Evolutionary conservation across 2,329 filamentous ascomycete genomes (phyloP).

Genomic region (Pseudogymnoascus sp.): DNA sequence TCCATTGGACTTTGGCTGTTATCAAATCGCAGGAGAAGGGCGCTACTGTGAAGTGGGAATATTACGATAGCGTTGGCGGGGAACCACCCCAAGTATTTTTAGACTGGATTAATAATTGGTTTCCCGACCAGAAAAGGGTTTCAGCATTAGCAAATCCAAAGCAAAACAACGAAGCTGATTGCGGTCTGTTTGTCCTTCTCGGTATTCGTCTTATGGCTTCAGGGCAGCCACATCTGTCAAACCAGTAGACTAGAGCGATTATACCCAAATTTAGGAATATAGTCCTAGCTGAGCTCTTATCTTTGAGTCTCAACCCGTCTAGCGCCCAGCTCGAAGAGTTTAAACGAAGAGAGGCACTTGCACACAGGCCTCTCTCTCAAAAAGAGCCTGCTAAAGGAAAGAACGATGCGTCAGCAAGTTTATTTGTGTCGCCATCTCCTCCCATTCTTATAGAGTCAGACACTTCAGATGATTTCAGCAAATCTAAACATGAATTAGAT

Average conservation of each 20-base stretch:
- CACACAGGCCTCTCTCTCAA: neutral
- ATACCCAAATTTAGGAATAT: slow-evolving; percentile 14
- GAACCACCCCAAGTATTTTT: slow-evolving; percentile 4
- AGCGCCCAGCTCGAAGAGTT: slow-evolving; percentile 11
- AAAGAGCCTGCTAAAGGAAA: neutral
- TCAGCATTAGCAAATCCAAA: slow-evolving; percentile 3
- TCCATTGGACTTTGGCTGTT: slow-evolving; percentile 14
- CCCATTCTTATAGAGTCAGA: neutral
- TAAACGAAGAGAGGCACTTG: slow-evolving; percentile 9
- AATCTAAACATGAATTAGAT: neutral
- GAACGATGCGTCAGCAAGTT: neutral
- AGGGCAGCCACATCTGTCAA: slow-evolving; percentile 11
- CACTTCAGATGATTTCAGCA: neutral
- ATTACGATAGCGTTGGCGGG: slow-evolving; percentile 13
- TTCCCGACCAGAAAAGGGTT: neutral
- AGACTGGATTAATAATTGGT: slow-evolving; percentile 9
- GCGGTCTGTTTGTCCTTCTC: slow-evolving; percentile 14
- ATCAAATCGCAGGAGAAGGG: slow-evolving; percentile 11
- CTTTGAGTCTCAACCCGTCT: slow-evolving; percentile 14
- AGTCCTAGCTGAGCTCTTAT: slow-evolving; percentile 15
- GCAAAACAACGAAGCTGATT: slow-evolving; percentile 12
- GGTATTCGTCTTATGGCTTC: slow-evolving; percentile 12
- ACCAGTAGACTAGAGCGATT: slow-evolving; percentile 9
- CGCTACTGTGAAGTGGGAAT: slow-evolving; percentile 9
- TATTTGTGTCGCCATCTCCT: slow-evolving; percentile 8